Conservation (phyloP, 2,329 filamentous ascomycete species). For the Ceratocystis smalleyi region DNA sequence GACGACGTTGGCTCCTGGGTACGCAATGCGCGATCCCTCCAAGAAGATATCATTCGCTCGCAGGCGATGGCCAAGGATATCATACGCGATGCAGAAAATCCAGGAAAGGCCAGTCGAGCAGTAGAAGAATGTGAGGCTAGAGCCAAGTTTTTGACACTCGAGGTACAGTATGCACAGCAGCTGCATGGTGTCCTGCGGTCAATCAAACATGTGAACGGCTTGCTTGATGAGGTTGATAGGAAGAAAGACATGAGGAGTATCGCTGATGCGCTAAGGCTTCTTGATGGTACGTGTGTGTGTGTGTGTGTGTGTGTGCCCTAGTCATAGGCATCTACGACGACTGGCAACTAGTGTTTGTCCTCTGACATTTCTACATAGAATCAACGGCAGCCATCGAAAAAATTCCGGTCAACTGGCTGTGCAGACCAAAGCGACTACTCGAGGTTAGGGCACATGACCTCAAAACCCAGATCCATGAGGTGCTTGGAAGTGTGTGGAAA, state of each 20-base stretch:
- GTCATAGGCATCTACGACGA: background rate
- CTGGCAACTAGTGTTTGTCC: background rate
- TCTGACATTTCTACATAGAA: constrained; percentile 24
- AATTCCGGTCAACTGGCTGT: constrained; percentile 45
- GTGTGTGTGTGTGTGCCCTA: constrained; percentile 20
- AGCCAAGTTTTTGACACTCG: constrained; percentile 40
- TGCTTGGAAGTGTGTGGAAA: constrained; percentile 56
- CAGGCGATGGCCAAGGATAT: constrained; percentile 69
- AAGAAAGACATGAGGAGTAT: constrained; percentile 40
- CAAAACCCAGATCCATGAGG: constrained; percentile 48
- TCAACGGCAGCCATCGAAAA: constrained; percentile 42
- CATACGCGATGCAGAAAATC: constrained; percentile 56
- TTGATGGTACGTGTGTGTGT: constrained; percentile 33
- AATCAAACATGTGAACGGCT: constrained; percentile 41
- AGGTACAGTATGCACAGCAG: constrained; percentile 44
- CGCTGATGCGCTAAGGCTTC: constrained; percentile 39
- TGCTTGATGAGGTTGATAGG: constrained; percentile 46
- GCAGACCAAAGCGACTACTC: constrained; percentile 49
- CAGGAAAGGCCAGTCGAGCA: constrained; percentile 36
- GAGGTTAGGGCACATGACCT: constrained; percentile 50
- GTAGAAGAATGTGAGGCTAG: constrained; percentile 39
- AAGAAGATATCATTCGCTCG: constrained; percentile 70
- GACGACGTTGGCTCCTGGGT: constrained; percentile 79
- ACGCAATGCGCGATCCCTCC: constrained; percentile 63
- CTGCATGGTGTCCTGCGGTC: constrained; percentile 35